Base-by-base conservation (phyloP, 306 rosid species). In the Casuarina equisetifolia region DNA sequence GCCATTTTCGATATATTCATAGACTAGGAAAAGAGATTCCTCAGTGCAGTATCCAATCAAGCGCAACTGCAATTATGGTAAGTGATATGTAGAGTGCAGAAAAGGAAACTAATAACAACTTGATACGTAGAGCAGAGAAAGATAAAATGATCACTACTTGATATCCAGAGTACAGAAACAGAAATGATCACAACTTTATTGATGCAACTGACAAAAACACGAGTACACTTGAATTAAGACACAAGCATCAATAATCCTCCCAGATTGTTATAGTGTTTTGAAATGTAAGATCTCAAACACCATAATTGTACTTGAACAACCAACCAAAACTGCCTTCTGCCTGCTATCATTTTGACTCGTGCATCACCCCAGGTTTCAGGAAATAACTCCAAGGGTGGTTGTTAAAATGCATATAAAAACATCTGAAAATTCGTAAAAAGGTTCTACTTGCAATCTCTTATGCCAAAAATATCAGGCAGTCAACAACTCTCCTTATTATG, bases 11-110 rank as follows among this genome's bases (percentile, higher is more conserved):
- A 66, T 66, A 66, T 6, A 95, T 84, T 95, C 99, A 72, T 95
- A 95, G 70, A 95, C 97, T 42, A 93, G 85, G 84, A 95, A 95
- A 70, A 95, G 97, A 77, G 96, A 95, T 54, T 88, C 87, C 84
- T 91, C 97, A 8, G 90, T 88, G 74, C 99, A 92, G 64, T 92
- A 95, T 58, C 99, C 99, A 42, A 95, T 95, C 88, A 95, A 85
- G 70, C 97, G 96, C 89, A 95, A 97, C 99, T 92, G 82, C 78
- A 83, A 63, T 70, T 72, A 38, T 58, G n/a, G n/a, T n/a, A 36
- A 16, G 11, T 9, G 16, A 44, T 57, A n/a, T n/a, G 45, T 55
- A 57, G 3, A 10, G 43, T 48, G 20, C 0, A 38, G 52, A 70
- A 74, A 55, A 63, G n/a, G n/a, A 39, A 20, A 44, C n/a, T n/a